Conservation (phyloP, 257 asterid genomes). For the Verbascum thapsus region DNA sequence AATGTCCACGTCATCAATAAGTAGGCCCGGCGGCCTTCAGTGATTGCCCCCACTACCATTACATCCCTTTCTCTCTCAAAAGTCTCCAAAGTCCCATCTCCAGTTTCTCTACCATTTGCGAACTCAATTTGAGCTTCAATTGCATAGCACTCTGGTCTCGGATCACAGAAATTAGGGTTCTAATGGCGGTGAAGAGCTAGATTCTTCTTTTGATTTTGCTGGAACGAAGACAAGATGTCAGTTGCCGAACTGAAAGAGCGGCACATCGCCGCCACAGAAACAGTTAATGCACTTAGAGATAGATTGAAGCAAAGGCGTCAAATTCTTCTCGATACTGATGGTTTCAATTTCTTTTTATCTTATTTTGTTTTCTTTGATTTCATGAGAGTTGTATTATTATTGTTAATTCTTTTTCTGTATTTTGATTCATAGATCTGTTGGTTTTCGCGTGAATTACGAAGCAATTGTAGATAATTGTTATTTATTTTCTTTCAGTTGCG, state of each 20-base stretch:
- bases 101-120: too few species aligned
- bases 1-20: slow-evolving; percentile 18
- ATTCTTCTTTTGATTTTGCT: not conserved
- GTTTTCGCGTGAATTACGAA: slow-evolving; percentile 24
- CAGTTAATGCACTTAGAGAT: slow-evolving; percentile 77
- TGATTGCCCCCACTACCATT: slow-evolving; percentile 19
- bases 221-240: slow-evolving; percentile 48
- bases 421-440: slow-evolving; percentile 42
- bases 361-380: slow-evolving; percentile 6
- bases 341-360: slow-evolving; percentile 36
- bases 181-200: slow-evolving; percentile 31
- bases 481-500: slow-evolving; percentile 52
- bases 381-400: slow-evolving; percentile 15
- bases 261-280: slow-evolving; percentile 80
- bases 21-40: slow-evolving; percentile 35
- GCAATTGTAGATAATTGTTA: not conserved
- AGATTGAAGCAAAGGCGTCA: slow-evolving; percentile 70
- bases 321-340: slow-evolving; percentile 83
- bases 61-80: slow-evolving; percentile 27
- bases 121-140: too few species aligned
- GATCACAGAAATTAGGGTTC: slow-evolving; percentile 24
- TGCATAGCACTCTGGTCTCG: not conserved
- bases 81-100: slow-evolving; percentile 30
- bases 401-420: not conserved
- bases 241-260: slow-evolving; percentile 88